Base-by-base conservation (phyloP, 495 filamentous ascomycete genomes). In the Neurospora sp. region DNA sequence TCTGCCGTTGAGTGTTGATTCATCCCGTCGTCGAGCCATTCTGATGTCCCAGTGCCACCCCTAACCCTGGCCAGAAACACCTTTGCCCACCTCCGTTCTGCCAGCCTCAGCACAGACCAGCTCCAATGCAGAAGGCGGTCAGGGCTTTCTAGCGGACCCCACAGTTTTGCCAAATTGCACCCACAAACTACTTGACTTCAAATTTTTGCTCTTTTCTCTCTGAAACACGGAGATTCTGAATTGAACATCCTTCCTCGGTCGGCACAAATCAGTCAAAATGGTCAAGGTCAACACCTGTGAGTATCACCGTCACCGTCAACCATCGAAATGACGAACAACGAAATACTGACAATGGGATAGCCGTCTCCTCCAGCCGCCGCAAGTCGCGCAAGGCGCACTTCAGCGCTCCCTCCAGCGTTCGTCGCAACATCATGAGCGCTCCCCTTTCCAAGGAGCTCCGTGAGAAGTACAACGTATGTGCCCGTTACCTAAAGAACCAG, bases 361-460 rank as follows among this genome's bases (percentile, higher is more conserved):
- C 76, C 75, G 42, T 82, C 69, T 76, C 78, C 71, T 87, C 90
- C 84, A 97, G 93, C 80, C 91, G 96, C 85, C 89, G 94, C 84
- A 99, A 99, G 92, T 93, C 92, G 83, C 93, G 96, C 86, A 96
- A 96, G 89, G 93, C 92, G 76, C 95, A 99, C 88, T 98, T 97
- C 91, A 84, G 84, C 75, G 96, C 96, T 74, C 94, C 94, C 69
- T 97, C 93, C 81, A 92, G 90, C 86, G 89, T 92, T 80, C 94
- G 96, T 83, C 92, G 96, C 79, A 87, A 91, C 76, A 94, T 94
- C 86, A 96, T 99, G 93, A 92, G 89, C 86, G 96, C 96, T 70
- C 92, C 93, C 73, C 89, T 99, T 73, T 92, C 89, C 88, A 97
- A 96, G 86, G 96, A 99, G 86, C 90, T 99, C 78, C 89, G 92